Evolutionary conservation across 2,329 filamentous ascomycete genomes (phyloP).

Genomic region (Aspergillus cejpii): DNA sequence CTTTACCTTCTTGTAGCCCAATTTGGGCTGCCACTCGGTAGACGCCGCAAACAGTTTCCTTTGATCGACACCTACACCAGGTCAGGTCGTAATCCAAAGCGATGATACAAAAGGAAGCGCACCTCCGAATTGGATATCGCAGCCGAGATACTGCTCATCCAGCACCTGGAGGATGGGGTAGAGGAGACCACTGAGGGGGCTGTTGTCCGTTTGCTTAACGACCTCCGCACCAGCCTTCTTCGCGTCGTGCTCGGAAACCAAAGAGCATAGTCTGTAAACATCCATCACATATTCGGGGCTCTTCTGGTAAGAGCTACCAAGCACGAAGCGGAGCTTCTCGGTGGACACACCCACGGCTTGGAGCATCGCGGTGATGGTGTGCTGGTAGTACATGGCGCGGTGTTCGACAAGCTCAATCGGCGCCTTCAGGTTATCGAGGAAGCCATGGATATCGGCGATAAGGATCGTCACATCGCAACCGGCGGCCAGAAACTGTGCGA

Average conservation of each 20-base stretch:
- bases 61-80: conserved; percentile 46
- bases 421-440: conserved; percentile 56
- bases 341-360: conserved; percentile 71
- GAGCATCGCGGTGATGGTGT: conserved; percentile 66
- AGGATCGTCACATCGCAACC: conserved; percentile 77
- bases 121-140: conserved; percentile 83
- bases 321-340: conserved; percentile 72
- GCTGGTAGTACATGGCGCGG: conserved; percentile 77
- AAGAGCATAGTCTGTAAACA: conserved; percentile 65
- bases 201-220: conserved; percentile 82
- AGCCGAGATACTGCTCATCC: conserved; percentile 81
- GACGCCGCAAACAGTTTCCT: conserved; percentile 48
- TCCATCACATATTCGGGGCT: conserved; percentile 73
- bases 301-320: conserved; percentile 73
- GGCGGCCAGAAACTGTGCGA: conserved; percentile 77
- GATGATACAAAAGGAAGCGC: conserved; percentile 27
- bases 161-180: conserved; percentile 86
- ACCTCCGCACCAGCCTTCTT: conserved; percentile 89
- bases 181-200: conserved; percentile 64
- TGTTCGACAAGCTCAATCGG: conserved; percentile 79
- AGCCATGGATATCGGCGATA: conserved; percentile 58
- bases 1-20: conserved; percentile 67
- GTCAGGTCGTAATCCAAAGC: background rate
- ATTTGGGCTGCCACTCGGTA: conserved; percentile 73
- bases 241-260: conserved; percentile 60